These are phyloP conservation scores for Gaertneriomyces sp. DNA, from an alignment of 192 early-diverging fungal species.

Conservation along the genomic window DNA sequence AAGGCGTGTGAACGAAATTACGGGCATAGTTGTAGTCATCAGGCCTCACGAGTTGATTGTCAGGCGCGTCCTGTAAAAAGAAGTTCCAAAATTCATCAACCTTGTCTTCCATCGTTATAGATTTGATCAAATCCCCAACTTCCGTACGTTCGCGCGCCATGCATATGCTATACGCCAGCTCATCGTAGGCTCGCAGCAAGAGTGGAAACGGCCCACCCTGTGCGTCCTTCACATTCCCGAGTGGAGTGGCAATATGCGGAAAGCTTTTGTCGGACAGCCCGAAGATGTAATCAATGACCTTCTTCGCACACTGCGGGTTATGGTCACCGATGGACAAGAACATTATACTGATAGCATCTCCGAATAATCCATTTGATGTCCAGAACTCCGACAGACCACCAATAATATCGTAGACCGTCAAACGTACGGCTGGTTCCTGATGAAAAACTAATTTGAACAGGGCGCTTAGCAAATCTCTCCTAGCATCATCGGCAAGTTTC, in stretches of 20 bases:
- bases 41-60: constrained; percentile 50
- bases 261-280: constrained; percentile 21
- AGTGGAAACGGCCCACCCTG: constrained; percentile 13
- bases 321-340: constrained; percentile 47
- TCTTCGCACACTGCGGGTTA: constrained; percentile 30
- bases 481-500: constrained; percentile 32
- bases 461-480: constrained; percentile 45
- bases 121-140: constrained; percentile 40
- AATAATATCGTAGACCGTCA: constrained; percentile 47
- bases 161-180: constrained; percentile 36
- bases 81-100: constrained; percentile 55
- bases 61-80: constrained; percentile 44
- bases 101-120: constrained; percentile 32
- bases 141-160: constrained; percentile 41
- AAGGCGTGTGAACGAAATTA: constrained; percentile 52
- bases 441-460: constrained; percentile 46
- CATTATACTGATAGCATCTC: constrained; percentile 37
- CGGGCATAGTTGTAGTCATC: constrained; percentile 54
- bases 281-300: constrained; percentile 32
- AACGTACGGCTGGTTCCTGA: constrained; percentile 34
- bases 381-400: constrained; percentile 42
- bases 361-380: constrained; percentile 40
- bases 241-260: constrained; percentile 29
- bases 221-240: constrained; percentile 36
- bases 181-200: constrained; percentile 46